These are phyloP conservation scores for Ophiocordyceps camponoti-saundersi DNA, from an alignment of 2,329 filamentous ascomycete genomes.

Conservation along the genomic window DNA sequence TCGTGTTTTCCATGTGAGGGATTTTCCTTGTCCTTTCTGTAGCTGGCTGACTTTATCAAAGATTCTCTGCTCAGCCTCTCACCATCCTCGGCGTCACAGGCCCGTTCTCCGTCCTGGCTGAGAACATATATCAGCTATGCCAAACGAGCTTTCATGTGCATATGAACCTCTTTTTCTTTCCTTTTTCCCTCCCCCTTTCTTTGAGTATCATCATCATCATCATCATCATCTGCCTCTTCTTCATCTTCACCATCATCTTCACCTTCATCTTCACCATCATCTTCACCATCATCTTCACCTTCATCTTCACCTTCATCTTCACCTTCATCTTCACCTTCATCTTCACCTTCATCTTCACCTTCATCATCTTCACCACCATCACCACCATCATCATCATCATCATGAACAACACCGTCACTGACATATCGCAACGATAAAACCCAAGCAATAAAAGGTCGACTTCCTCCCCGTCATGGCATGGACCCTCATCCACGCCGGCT, in stretches of 20 bases:
- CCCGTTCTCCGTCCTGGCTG: conserved; percentile 48
- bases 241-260: no score
- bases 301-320: no score
- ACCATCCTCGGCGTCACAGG: conserved; percentile 50
- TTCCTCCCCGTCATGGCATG: conserved; percentile 54
- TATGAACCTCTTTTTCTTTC: no score
- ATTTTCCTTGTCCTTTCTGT: no score
- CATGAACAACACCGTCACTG: no score
- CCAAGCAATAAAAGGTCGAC: conserved; percentile 31
- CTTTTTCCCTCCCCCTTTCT: no score
- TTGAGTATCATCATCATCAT: background rate
- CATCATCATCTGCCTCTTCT: no score
- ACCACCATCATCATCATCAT: no score
- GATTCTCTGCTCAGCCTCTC: conserved; percentile 41
- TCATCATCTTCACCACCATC: background rate
- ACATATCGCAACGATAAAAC: no score
- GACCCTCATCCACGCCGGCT: conserved; percentile 46
- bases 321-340: no score
- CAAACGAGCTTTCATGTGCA: conserved; percentile 33
- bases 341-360: background rate
- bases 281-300: no score
- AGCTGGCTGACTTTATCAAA: conserved; percentile 4
- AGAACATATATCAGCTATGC: conserved; percentile 46
- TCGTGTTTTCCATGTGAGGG: conserved; percentile 43
- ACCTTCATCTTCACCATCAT: no score